Conservation (phyloP, 2,329 filamentous ascomycete genomes). For the Aureobasidium pullulans region DNA sequence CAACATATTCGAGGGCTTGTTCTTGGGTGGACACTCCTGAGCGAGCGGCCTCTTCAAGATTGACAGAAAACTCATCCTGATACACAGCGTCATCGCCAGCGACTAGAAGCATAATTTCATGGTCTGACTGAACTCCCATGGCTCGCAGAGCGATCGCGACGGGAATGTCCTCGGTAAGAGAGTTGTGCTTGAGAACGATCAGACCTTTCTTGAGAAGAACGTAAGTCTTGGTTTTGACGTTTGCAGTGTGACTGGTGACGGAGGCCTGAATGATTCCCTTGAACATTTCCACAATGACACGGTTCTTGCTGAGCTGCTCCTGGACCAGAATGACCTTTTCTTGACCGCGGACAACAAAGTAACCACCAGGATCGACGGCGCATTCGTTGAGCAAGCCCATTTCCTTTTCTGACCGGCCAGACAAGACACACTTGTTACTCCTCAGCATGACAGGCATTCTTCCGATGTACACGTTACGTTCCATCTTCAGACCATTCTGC, state of each 20-base stretch:
- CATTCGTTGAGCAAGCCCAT: slow-evolving; percentile 95
- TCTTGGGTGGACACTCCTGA: slow-evolving; percentile 85
- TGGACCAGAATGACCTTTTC: slow-evolving; percentile 99
- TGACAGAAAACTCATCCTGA: slow-evolving; percentile 90
- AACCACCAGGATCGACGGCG: slow-evolving; percentile 89
- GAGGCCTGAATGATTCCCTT: slow-evolving; percentile 93
- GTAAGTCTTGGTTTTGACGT: slow-evolving; percentile 96
- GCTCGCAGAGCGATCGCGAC: slow-evolving; percentile 91
- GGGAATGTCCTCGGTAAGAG: slow-evolving; percentile 85
- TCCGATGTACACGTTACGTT: slow-evolving; percentile 70
- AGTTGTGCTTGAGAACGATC: slow-evolving; percentile 85
- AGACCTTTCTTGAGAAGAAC: slow-evolving; percentile 90
- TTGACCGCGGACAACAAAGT: slow-evolving; percentile 95
- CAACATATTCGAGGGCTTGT: slow-evolving; percentile 89
- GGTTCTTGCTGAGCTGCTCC: slow-evolving; percentile 97
- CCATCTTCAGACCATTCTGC: slow-evolving; percentile 59
- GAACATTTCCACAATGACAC: slow-evolving; percentile 94
- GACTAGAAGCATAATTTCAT: slow-evolving; percentile 87
- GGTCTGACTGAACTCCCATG: slow-evolving; percentile 86
- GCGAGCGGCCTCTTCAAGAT: slow-evolving; percentile 86
- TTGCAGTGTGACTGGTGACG: slow-evolving; percentile 94
- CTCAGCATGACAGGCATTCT: slow-evolving; percentile 95
- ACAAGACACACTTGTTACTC: slow-evolving; percentile 85
- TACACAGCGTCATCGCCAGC: slow-evolving; percentile 81
- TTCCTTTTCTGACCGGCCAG: slow-evolving; percentile 72